Percentiles rank a stretch among this genome's conserved stretches.
Conservation (phyloP, 768 basidiomycete species). For the Mrakia blollopis region DNA sequence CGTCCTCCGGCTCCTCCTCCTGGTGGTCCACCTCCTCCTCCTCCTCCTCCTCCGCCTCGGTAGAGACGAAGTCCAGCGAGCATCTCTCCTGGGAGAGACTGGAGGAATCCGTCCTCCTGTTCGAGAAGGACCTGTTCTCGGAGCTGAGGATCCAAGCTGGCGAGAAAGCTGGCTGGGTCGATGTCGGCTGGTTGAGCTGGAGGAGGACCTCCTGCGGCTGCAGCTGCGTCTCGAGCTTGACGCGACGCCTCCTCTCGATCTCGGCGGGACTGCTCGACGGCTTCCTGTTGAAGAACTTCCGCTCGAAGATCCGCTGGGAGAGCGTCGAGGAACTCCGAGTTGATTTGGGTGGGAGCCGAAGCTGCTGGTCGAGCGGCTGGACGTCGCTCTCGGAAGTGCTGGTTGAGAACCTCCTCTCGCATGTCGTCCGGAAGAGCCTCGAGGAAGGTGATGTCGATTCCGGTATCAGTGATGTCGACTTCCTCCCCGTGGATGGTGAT, state of each 20-base stretch:
- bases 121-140: slow-evolving; percentile 60
- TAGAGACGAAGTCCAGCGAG: slow-evolving; percentile 11
- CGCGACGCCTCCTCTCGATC: slow-evolving; percentile 41
- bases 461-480: slow-evolving; percentile 97
- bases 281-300: slow-evolving; percentile 94
- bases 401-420: slow-evolving; percentile 95
- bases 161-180: slow-evolving; percentile 85
- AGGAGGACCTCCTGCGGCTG: slow-evolving; percentile 17
- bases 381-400: slow-evolving; percentile 84
- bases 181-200: slow-evolving; percentile 57
- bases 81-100: slow-evolving; percentile 31
- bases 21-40: neutral
- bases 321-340: slow-evolving; percentile 90
- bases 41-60: neutral
- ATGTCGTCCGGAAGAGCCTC: slow-evolving; percentile 98
- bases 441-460: slow-evolving; percentile 95
- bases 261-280: slow-evolving; percentile 65
- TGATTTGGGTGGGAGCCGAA: slow-evolving; percentile 78
- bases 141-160: slow-evolving; percentile 79
- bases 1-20: neutral
- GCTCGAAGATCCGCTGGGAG: slow-evolving; percentile 93
- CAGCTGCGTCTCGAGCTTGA: slow-evolving; percentile 35
- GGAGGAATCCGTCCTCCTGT: slow-evolving; percentile 32
- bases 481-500: slow-evolving; percentile 86
- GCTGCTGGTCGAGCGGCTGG: slow-evolving; percentile 51